phyloP scores from a whole-genome alignment of 495 filamentous ascomycete genomes.

The Peziza echinospora region DNA sequence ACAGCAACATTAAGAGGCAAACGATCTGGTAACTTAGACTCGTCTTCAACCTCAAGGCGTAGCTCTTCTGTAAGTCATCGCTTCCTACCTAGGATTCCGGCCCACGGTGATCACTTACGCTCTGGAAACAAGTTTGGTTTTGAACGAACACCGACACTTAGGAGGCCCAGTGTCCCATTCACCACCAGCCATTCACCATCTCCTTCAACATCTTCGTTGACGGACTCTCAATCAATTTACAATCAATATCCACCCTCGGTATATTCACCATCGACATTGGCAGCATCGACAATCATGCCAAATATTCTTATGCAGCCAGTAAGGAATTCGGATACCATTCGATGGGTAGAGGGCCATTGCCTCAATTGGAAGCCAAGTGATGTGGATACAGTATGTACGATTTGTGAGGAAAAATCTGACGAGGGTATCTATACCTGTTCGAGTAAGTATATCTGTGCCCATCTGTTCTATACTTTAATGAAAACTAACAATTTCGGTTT shows the following conservation, averaged over 20 bases:
- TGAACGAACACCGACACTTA: slow-evolving; percentile 41
- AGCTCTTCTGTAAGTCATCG: slow-evolving; percentile 41
- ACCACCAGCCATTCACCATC: slow-evolving; percentile 55
- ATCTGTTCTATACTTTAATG: background rate
- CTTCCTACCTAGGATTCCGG: background rate
- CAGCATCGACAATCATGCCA: slow-evolving; percentile 93
- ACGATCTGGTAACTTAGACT: slow-evolving; percentile 84
- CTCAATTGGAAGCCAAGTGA: slow-evolving; percentile 53
- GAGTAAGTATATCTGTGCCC: slow-evolving; percentile 10
- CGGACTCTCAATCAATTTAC: slow-evolving; percentile 49
- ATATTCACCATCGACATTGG: slow-evolving; percentile 90
- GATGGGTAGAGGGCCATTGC: slow-evolving; percentile 90
- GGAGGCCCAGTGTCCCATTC: slow-evolving; percentile 72
- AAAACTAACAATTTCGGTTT: background rate
- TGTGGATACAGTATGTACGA: slow-evolving; percentile 45
- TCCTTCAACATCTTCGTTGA: slow-evolving; percentile 62
- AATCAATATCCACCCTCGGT: slow-evolving; percentile 79
- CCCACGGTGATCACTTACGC: background rate
- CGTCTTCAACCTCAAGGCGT: slow-evolving; percentile 39
- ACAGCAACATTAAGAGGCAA: slow-evolving; percentile 76
- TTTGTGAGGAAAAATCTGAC: slow-evolving; percentile 77
- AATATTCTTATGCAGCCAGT: slow-evolving; percentile 70
- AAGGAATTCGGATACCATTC: slow-evolving; percentile 60
- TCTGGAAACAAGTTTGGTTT: slow-evolving; percentile 36
- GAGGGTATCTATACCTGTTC: slow-evolving; percentile 74